Evolutionary conservation across 1,284 basidiomycete genomes (phyloP).

Genomic region (Athelia psychrophila): DNA sequence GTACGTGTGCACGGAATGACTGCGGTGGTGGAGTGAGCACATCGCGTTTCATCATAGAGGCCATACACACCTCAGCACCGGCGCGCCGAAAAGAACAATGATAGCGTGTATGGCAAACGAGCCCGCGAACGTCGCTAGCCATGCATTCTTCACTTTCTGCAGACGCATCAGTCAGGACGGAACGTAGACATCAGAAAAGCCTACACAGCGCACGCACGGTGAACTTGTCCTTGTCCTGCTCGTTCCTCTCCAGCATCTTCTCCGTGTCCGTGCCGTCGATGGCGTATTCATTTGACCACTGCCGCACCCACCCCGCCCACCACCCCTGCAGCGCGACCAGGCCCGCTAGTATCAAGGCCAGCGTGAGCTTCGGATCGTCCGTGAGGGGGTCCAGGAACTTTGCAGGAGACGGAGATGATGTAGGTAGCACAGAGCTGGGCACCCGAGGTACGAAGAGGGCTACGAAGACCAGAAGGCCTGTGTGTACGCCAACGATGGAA

Average conservation of each 20-base stretch:
- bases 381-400: slow-evolving; percentile 69
- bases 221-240: slow-evolving; percentile 35
- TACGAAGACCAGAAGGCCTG: slow-evolving; percentile 62
- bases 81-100: slow-evolving; percentile 75
- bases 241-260: slow-evolving; percentile 38
- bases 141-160: slow-evolving; percentile 43
- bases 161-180: too few relatives aligned
- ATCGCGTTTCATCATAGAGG: slow-evolving; percentile 7
- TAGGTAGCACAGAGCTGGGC: slow-evolving; percentile 40
- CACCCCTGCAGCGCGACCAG: slow-evolving; percentile 59
- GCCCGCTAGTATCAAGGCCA: slow-evolving; percentile 61
- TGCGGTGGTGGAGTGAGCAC: slow-evolving; percentile 48
- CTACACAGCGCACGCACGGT: slow-evolving; percentile 27
- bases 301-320: slow-evolving; percentile 69
- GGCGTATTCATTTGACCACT: slow-evolving; percentile 44
- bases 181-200: slow-evolving; percentile 5
- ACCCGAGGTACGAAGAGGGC: slow-evolving; percentile 65
- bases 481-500: slow-evolving; percentile 72
- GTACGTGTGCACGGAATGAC: slow-evolving; percentile 57
- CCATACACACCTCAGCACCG: slow-evolving; percentile 50
- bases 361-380: slow-evolving; percentile 54
- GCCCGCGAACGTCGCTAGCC: slow-evolving; percentile 47
- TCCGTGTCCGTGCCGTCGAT: slow-evolving; percentile 29
- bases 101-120: slow-evolving; percentile 47
- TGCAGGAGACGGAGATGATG: slow-evolving; percentile 51